These are phyloP conservation scores for Carex kokanica DNA, from an alignment of 176 grass and related monocot species.

Conservation along the genomic window DNA sequence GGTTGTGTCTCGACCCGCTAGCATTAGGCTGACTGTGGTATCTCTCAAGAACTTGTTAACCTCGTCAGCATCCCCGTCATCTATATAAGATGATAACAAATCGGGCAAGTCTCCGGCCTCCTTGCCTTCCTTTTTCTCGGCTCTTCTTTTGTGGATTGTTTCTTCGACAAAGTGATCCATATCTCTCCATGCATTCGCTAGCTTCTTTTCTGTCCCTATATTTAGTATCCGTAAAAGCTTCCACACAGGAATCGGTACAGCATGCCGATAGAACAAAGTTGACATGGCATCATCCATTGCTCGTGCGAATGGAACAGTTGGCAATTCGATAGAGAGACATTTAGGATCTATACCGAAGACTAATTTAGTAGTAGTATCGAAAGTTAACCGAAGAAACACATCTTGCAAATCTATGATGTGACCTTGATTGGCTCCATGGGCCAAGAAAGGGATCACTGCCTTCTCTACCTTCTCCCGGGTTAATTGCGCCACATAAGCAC, in stretches of 20 bases:
- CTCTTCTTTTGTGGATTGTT: constrained; percentile 38
- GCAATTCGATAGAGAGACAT: too few species aligned
- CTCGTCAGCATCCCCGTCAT: neutral
- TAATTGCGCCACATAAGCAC: constrained; percentile 32
- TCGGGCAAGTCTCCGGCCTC: constrained; percentile 14
- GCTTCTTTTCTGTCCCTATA: constrained; percentile 48
- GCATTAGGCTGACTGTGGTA: constrained; percentile 69
- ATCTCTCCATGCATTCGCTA: constrained; percentile 34
- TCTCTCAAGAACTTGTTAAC: constrained; percentile 53
- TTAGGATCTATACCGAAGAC: constrained; percentile 75
- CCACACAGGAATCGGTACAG: too few species aligned
- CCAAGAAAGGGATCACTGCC: constrained; percentile 54
- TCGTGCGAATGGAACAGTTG: too few species aligned
- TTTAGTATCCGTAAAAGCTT: too few species aligned
- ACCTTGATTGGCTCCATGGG: neutral
- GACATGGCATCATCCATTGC: too few species aligned
- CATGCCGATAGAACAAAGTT: too few species aligned
- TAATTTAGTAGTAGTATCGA: constrained; percentile 56
- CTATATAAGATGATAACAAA: constrained; percentile 63
- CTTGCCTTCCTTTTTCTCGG: constrained; percentile 20
- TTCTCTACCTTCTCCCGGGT: constrained; percentile 42
- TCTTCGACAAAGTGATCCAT: constrained; percentile 64
- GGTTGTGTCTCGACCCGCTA: constrained; percentile 79
- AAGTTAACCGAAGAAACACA: constrained; percentile 64
- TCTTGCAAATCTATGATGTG: constrained; percentile 56